These are phyloP conservation scores for Yamadazyma dendronema DNA, from an alignment of 1,139 yeast genomes.

Conservation along the genomic window DNA sequence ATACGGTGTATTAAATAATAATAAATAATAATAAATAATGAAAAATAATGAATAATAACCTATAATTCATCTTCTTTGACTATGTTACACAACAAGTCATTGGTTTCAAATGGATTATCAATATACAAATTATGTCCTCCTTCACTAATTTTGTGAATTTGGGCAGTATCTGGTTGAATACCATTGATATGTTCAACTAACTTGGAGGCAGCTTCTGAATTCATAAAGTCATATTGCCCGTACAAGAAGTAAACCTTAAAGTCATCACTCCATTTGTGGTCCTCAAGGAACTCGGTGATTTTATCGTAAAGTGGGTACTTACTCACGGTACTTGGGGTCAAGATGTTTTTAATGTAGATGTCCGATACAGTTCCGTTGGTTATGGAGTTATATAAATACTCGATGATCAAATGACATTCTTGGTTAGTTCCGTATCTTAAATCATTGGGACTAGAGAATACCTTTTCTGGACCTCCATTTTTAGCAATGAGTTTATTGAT, in stretches of 20 bases:
- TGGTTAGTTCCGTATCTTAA: conserved; percentile 38
- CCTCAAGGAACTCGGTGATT: conserved; percentile 29
- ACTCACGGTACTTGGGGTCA: conserved; percentile 78
- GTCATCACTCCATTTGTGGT: conserved; percentile 19
- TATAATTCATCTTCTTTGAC: conserved; percentile 13
- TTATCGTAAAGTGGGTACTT: conserved; percentile 73
- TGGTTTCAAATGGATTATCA: conserved; percentile 56
- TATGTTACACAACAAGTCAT: conserved; percentile 28
- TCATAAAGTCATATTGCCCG: conserved; percentile 89
- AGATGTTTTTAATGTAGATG: conserved; percentile 57
- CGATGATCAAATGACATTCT: conserved; percentile 48
- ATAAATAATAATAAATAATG: neutral
- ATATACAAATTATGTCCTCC: conserved; percentile 50
- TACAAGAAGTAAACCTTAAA: conserved; percentile 60
- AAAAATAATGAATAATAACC: neutral
- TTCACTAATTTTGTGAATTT: conserved; percentile 30
- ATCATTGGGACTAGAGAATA: conserved; percentile 28
- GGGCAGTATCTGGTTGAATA: conserved; percentile 10
- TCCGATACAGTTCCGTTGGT: conserved; percentile 64
- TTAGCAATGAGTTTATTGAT: conserved; percentile 41
- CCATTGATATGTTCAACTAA: conserved; percentile 40
- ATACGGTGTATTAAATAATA: no score
- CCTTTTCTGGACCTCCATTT: conserved; percentile 30
- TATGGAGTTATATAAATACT: conserved; percentile 60
- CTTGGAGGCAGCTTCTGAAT: conserved; percentile 64